Base-by-base conservation (phyloP, 257 asterid genomes). In the Rehmannia glutinosa region DNA sequence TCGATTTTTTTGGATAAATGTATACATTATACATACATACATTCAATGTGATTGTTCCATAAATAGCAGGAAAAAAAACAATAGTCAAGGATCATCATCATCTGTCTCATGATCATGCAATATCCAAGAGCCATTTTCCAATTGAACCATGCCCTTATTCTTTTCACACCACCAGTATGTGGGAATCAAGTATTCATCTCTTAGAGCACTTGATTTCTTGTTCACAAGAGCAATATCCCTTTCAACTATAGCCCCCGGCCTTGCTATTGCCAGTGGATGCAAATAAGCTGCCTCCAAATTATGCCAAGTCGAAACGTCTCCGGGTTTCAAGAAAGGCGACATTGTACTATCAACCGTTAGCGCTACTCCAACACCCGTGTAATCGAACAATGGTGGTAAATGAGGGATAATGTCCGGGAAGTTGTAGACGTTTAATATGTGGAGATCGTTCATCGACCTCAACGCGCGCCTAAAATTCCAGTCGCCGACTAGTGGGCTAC, bases 81-180 rank as follows among this genome's bases (percentile, higher is more conserved):
- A n/a, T n/a, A n/a, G n/a, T 43, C 19, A 11, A 25, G 41, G 41
- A 38, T 24, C 45, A 49, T 20, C 27, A 41, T 66, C 67, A 16
- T 70, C 82, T 6, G 23, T 57, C 35, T 83, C 82, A 55, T 75
- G 80, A 62, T 78, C 83, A 11, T 49, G 1, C 11, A 78, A 57
- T 33, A 6, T 20, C 84, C 86, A 83, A 12, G 63, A 17, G 1
- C 84, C 86, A 68, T 71, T 35, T 2, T 52, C 46, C 28, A 6
- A 25, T 39, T 74, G 89, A 59, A 78, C 81, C 84, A 83, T 78
- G 3, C 89, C 86, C 23, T 51, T 74, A 53, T 83, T 78, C 81
- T 53, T 65, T 23, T 64, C 72, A 56, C 53, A 7, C 89, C 86
- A 81, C 96, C 94, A 86, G 0, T 10, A 4, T 3, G 1, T 1